Base-by-base conservation (phyloP, 2,329 filamentous ascomycete species). In the Monilinia aucupariae region DNA sequence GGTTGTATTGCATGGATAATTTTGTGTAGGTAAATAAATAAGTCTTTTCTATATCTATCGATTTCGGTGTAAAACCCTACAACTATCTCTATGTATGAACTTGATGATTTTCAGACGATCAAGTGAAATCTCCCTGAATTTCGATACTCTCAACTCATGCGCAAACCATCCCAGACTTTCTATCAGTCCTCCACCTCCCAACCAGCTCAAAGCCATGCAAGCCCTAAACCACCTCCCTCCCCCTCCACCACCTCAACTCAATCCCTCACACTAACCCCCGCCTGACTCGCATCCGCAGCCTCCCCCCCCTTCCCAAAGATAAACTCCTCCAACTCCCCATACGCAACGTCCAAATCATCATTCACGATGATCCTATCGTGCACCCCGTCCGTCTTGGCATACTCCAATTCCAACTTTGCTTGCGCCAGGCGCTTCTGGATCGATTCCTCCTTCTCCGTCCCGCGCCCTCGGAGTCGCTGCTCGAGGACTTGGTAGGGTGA, bases 361-460 rank as follows among this genome's bases (percentile, higher is more conserved):
- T 89, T 89, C 51, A 88, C 80, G 64, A 89, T 81, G 66, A 85
- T 81, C 72, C 82, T 79, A 71, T 89, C 86, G 73, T 87, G 83
- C 12, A 85, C 84, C 22, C 87, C 88, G 0, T 84, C 83, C 2
- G 82, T 83, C 76, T 86, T 82, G 49, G 88, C 80, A 73, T 84
- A 94, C 66, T 87, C 88, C 65, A 96, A 80, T 79, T 96, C 91
- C 54, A 84, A 80, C 75, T 82, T 81, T 3, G 91, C 91, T 75
- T 91, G 90, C 15, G 78, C 76, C 62, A 96, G 77, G 56, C 91
- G 81, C 75, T 88, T 87, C 72, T 81, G 78, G 61, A 96, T 79
- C 55, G 81, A 85, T 58, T 87, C 86, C 76, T 93, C 90, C 59
- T 80, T 84, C 75, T 94, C 91, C n/a, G 90, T 93, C 10, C 86